Evolutionary conservation across 805 yeast genomes (phyloP), one percentile per base, ranked within the genome.

Genomic region (Cyberlindnera veronae): DNA sequence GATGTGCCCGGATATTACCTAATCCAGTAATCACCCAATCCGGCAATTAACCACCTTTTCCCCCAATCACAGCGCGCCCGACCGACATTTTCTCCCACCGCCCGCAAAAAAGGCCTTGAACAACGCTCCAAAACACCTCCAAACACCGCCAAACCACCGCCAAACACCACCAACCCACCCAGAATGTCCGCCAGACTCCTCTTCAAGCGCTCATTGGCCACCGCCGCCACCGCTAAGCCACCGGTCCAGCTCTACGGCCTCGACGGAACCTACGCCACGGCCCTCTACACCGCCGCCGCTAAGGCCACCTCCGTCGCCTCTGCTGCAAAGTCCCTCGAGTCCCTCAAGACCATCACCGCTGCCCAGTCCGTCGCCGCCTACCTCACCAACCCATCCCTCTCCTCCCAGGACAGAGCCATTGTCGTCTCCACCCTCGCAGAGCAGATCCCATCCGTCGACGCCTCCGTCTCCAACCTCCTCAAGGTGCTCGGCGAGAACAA

Each of bases 191-290:
- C 42, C 35, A 43, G 46, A 42, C 41, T 41, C 36, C 17, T 41
- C 34, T 44, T 45, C 48, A 48, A 40, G 42, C 83, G 90, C 71
- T 69, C 82, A 42, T 64, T 84, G 72, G 91, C 95, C 60, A 68
- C 90, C 44, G 83, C 86, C 54, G 66, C 81, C 58, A 45, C 76
- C 44, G 77, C 76, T 59, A 82, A 80, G 67, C 89, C 95, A 39
- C 97, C 98, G 42, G 85, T 91, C 50, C 96, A 89, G 76, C 76
- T 91, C 64, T 91, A 77, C 60, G 98, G 98, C 50, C 71, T 91
- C 54, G 97, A 90, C 55, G 99, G 98, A 62, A 89, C 98, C 51
- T 91, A 91, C 68, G 99, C 98, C 55, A 77, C 88, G 43, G 96
- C 99, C 36, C 77, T 93, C 57, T 91, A 81, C 79, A 74, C 90